Base-by-base conservation (phyloP, 306 rosid species). In the Castanea sativa region DNA sequence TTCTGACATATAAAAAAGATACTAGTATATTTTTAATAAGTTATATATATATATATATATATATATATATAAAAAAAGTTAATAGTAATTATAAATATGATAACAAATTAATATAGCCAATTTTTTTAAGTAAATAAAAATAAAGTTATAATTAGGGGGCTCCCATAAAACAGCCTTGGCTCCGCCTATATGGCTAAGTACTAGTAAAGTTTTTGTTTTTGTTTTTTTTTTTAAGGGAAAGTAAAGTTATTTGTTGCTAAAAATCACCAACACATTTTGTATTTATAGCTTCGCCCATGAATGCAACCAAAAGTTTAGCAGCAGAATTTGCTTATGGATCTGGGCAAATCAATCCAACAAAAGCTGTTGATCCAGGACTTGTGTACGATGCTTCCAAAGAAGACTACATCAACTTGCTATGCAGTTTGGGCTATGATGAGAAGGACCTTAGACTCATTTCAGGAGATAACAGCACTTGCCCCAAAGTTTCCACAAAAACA, bases 301-400 rank as follows among this genome's bases (percentile, higher is more conserved):
- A 27, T 1, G 14, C 11, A 6, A 82, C 35, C 5, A 13, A 45
- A 20, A 14, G 32, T 19, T 7, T 13, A 3, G 7, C 30, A 5
- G 74, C 30, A 3, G 86, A 79, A 52, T 83, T 79, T 55, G 71
- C 29, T 38, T 63, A 43, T 41, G 86, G 83, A 8, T 49, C 81
- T 12, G 86, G 81, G n/a, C 83, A 83, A 41, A 73, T 79, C 45
- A 76, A 83, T 58, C 83, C 86, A 16, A 53, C 56, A 3, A 35
- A 43, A 69, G 83, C 86, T 21, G 14, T 70, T 4, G 8, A 70
- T 25, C 86, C 83, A 0, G 83, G 80, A 23, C 82, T 79, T 0
- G 86, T 82, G 21, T 78, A 82, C 20, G 86, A 82, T 10, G 20
- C 79, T 43, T 55, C 33, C 18, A 27, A 33, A 32, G 81, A 49